Evolutionary conservation across 805 yeast species (phyloP).

Genomic region (Saccharomycopsis javanensis): DNA sequence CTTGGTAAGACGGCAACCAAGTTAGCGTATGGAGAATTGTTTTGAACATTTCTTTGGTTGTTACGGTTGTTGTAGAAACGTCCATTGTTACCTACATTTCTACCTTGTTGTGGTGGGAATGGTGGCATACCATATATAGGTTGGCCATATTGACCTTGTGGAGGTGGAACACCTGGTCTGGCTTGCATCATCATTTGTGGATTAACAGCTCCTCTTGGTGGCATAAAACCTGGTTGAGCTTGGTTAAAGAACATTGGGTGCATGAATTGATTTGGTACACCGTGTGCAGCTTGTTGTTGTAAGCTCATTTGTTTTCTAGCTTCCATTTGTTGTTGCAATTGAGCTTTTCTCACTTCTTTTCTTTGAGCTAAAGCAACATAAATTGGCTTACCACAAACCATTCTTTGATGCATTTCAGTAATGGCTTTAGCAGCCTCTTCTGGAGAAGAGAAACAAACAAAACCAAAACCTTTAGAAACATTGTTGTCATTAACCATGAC

Average conservation of each 20-base stretch:
- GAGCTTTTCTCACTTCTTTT: conserved; percentile 94
- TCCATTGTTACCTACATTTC: conserved; percentile 36
- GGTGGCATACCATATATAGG: conserved; percentile 84
- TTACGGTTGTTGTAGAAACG: conserved; percentile 23
- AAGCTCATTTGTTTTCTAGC: conserved; percentile 97
- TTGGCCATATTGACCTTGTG: conserved; percentile 51
- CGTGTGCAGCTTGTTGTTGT: conserved; percentile 90
- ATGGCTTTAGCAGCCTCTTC: conserved; percentile 99
- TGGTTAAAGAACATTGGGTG: conserved; percentile 75
- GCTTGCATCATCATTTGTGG: conserved; percentile 67
- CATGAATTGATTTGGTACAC: conserved; percentile 80
- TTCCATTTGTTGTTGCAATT: conserved; percentile 94
- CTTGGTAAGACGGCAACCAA: conserved; percentile 55
- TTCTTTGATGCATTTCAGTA: conserved; percentile 95
- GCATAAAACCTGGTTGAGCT: conserved; percentile 71
- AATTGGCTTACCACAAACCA: conserved; percentile 90
- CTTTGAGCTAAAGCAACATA: conserved; percentile 99
- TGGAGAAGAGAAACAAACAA: conserved; percentile 94
- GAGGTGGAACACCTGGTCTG: conserved; percentile 52
- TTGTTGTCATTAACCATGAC: conserved; percentile 93
- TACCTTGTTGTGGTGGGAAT: conserved; percentile 46
- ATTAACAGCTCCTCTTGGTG: conserved; percentile 70
- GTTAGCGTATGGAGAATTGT: conserved; percentile 21
- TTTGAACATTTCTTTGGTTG: conserved; percentile 26
- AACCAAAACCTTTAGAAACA: conserved; percentile 96